Evolutionary conservation across 768 basidiomycete species (phyloP), one percentile per base, ranked within the genome.

Genomic region (Hemileccinum rubropunctum): DNA sequence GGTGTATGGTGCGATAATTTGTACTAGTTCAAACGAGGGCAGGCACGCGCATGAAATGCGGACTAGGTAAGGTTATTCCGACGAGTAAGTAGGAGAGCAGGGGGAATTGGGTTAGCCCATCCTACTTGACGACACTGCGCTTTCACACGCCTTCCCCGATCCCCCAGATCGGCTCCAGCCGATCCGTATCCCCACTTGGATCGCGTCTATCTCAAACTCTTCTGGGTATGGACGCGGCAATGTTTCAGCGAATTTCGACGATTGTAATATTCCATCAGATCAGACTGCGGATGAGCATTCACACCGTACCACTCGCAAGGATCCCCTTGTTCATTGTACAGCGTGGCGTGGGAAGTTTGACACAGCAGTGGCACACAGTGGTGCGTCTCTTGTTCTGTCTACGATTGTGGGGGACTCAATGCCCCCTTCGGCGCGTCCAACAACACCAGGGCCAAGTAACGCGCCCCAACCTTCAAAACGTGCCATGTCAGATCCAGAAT

Each of bases 281-380:
- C n/a, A n/a, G n/a, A n/a, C n/a, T n/a, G n/a, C n/a, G n/a, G n/a
- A n/a, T n/a, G n/a, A n/a, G n/a, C n/a, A n/a, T n/a, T n/a, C n/a
- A n/a, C n/a, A n/a, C n/a, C n/a, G n/a, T n/a, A n/a, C n/a, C n/a
- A n/a, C n/a, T n/a, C n/a, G n/a, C n/a, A n/a, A n/a, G n/a, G n/a
- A n/a, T n/a, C n/a, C 27, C 27, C 27, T 28, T 28, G 27, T 4
- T 28, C 27, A 5, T 28, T n/a, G n/a, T n/a, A n/a, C 27, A 30
- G 28, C 28, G 63, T 66, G 64, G 63, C 63, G 63, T 64, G 63
- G 45, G 64, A 66, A 52, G 3, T 43, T 52, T 27, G 17, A 27
- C 33, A 28, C 34, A 15, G 27, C 32, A n/a, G 20, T 13, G 15
- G 32, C 2, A 15, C 18, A 30, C 4, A 8, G 28, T 30, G 28